Conservation (phyloP, 306 rosid species). For the Argentina anserina region DNA sequence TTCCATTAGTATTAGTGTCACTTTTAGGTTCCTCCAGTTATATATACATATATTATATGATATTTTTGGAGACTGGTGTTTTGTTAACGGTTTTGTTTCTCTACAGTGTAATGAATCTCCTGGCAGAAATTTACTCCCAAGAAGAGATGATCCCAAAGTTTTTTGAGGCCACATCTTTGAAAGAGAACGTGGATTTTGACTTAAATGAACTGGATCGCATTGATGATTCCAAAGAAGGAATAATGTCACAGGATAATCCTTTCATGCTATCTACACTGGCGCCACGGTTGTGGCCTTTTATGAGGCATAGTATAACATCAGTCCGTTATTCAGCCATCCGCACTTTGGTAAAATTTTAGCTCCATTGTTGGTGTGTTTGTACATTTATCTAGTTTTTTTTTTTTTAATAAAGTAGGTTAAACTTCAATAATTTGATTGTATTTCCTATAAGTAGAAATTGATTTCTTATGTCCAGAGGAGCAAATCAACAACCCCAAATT, state of each 20-base stretch:
- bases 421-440: neutral
- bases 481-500: neutral
- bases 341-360: constrained; percentile 65
- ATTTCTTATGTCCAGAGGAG: neutral
- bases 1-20: neutral
- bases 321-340: constrained; percentile 90
- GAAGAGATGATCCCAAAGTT: constrained; percentile 83
- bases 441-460: neutral
- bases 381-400: neutral
- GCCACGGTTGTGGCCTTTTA: constrained; percentile 96
- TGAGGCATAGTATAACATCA: constrained; percentile 91
- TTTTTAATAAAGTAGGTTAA: neutral
- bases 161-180: constrained; percentile 48
- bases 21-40: neutral
- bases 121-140: constrained; percentile 96
- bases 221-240: constrained; percentile 38
- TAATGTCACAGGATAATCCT: constrained; percentile 55
- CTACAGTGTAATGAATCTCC: constrained; percentile 97
- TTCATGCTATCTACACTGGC: constrained; percentile 72
- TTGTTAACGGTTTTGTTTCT: neutral
- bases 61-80: neutral
- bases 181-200: constrained; percentile 42
- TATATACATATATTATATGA: neutral
- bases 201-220: constrained; percentile 47
- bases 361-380: neutral